Percentiles rank a stretch among this genome's conserved stretches.
phyloP scores from a whole-genome alignment of 2,329 filamentous ascomycete species.

The Fusarium metavorans region DNA sequence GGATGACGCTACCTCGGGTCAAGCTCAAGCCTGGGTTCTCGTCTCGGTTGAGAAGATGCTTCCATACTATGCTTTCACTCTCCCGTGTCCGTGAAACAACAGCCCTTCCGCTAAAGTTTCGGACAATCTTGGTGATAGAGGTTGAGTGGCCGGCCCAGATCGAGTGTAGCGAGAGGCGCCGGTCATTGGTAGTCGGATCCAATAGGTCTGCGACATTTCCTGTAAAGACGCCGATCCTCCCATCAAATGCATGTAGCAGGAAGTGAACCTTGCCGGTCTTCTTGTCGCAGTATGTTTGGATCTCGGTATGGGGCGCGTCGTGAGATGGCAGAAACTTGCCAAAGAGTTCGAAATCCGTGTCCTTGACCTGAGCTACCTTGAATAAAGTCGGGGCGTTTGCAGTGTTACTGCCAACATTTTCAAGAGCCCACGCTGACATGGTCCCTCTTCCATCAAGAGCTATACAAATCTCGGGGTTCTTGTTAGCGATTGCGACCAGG shows the following conservation, averaged over 20 bases:
- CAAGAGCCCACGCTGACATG: slow-evolving; percentile 93
- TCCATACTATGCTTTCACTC: slow-evolving; percentile 88
- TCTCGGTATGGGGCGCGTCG: slow-evolving; percentile 68
- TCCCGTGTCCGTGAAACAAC: slow-evolving; percentile 83
- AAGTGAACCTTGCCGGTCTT: slow-evolving; percentile 75
- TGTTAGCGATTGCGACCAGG: slow-evolving; percentile 86
- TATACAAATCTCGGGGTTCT: slow-evolving; percentile 87
- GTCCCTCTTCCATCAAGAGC: slow-evolving; percentile 85
- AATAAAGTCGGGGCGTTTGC: slow-evolving; percentile 79
- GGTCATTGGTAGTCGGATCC: slow-evolving; percentile 73
- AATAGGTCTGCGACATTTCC: slow-evolving; percentile 83
- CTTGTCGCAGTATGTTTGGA: slow-evolving; percentile 78
- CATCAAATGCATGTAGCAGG: slow-evolving; percentile 86
- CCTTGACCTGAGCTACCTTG: slow-evolving; percentile 84
- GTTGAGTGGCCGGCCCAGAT: slow-evolving; percentile 88
- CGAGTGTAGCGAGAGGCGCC: slow-evolving; percentile 71
- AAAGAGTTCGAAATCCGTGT: slow-evolving; percentile 63
- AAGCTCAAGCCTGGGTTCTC: slow-evolving; percentile 61
- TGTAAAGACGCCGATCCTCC: slow-evolving; percentile 84
- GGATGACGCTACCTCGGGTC: slow-evolving; percentile 75
- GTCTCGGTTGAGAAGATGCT: slow-evolving; percentile 64
- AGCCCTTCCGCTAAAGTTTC: slow-evolving; percentile 83
- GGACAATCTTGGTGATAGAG: slow-evolving; percentile 85
- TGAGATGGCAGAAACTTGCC: slow-evolving; percentile 44
- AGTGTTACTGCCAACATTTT: slow-evolving; percentile 81